Conservation (phyloP, 176 grass and related monocot species). For the Guadua angustifolia region DNA sequence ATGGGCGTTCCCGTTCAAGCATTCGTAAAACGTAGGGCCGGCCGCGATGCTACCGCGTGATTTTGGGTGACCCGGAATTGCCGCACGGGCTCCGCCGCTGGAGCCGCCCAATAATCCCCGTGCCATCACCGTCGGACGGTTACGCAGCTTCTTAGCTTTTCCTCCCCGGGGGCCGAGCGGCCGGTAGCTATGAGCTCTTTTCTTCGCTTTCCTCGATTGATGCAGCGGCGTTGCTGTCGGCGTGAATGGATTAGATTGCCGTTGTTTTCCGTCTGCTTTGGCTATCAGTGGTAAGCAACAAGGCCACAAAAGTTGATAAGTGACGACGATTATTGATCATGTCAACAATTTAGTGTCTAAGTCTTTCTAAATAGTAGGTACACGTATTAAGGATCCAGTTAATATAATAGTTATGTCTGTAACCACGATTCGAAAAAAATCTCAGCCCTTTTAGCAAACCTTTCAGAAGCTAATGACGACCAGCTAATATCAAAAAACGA, state of each 20-base stretch:
- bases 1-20: not conserved
- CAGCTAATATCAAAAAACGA: too few species aligned
- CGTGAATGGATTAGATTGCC: not conserved
- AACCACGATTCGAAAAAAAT: too few species aligned
- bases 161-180: not conserved
- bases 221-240: not conserved
- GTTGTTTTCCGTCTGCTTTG: not conserved
- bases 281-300: not conserved
- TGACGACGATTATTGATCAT: too few species aligned
- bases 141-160: not conserved
- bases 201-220: not conserved
- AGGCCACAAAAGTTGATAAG: not conserved
- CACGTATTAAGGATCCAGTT: too few species aligned
- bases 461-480: too few species aligned
- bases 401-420: too few species aligned
- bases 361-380: too few species aligned
- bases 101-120: too few species aligned
- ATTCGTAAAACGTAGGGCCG: slow-evolving; percentile 3
- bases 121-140: not conserved
- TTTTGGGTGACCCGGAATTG: not conserved
- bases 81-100: not conserved
- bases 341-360: too few species aligned
- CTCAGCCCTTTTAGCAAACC: too few species aligned
- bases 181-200: not conserved
- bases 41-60: not conserved